Base-by-base conservation (phyloP, 352 stramenopile species). In the Globisporangium spinosum region DNA sequence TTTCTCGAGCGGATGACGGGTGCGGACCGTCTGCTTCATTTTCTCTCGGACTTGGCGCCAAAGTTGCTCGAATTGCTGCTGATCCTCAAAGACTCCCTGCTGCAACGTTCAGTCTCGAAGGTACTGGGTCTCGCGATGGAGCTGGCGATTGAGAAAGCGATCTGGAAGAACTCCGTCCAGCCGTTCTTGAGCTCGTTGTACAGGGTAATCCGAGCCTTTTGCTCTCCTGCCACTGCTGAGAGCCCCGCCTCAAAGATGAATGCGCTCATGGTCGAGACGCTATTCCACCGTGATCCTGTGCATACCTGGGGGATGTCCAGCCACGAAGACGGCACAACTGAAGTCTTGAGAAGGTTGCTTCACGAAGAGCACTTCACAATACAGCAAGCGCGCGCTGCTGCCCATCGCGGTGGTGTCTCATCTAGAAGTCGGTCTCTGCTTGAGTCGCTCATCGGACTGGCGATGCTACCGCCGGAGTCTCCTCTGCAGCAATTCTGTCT, bases 1-100 rank as follows among this genome's bases (percentile, higher is more conserved):
- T 51, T 71, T 38, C 61, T 71, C 17, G 51, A 63, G 29, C 59
- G 54, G 34, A 71, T 71, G 54, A 71, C 54, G 13, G 67, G 66
- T n/a, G 59, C 25, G 0, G 66, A 71, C 47, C 66, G 66, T 2
- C 53, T 53, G 1, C 54, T 71, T 6, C 51, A 58, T 40, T 71
- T 71, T 35, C 23, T 71, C n/a, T 27, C 17, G 2, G 53, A 38
- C n/a, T 27, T 57, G 15, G 67, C 66, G 4, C 25, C 66, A 25
- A 58, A 23, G 25, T 23, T 71, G 10, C 40, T 71, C 7, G 17
- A 60, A 3, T 35, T 59, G 2, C 22, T 67, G 43, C 25, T n/a
- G 7, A 23, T 32, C 2, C 13, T 49, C 8, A 56, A 22, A 6
- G 53, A 67, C 27, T 0, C 20, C 25, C 7, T 13, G 17, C 27